Evolutionary conservation across 345 rosid species (phyloP).

Genomic region (Arabidopsis thaliana): TAIR10.1 NC_003070.9:5436001-5436500

Average conservation of each 20-base stretch:
- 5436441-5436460: background rate
- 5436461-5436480: constrained; percentile 28
- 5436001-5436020: background rate
- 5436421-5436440: background rate
- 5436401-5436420: constrained; percentile 22
- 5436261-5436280: constrained; percentile 8
- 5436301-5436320: constrained; percentile 5
- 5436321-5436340: background rate
- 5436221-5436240: background rate
- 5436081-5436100: background rate
- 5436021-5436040: background rate
- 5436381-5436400: constrained; percentile 19
- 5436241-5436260: background rate
- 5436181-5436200: constrained; percentile 15
- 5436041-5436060: constrained; percentile 15
- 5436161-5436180: constrained; percentile 14
- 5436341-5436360: constrained; percentile 28
- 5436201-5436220: constrained; percentile 1
- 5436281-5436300: constrained; percentile 16
- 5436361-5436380: constrained; percentile 10
- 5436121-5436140: constrained; percentile 13
- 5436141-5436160: background rate
- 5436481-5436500: constrained; percentile 18
- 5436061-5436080: constrained; percentile 1
- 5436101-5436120: constrained; percentile 5